Conservation (phyloP, 192 early-diverging fungal species). For the Backusella liffmaniae region DNA sequence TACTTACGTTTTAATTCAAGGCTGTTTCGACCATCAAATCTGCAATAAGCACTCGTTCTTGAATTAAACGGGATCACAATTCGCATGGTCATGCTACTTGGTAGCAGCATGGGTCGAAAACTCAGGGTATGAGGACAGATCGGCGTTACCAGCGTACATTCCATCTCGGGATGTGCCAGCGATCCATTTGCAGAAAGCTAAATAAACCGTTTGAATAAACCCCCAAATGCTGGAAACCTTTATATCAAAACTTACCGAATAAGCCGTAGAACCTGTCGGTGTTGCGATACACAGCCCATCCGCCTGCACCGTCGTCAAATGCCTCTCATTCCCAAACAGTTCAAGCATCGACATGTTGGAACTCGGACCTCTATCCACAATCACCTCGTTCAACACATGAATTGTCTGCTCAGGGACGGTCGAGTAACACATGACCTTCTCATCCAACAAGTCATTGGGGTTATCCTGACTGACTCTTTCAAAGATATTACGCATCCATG, state of each 20-base stretch:
- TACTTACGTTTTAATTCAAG: slow-evolving; percentile 81
- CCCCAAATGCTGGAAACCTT: too few species aligned
- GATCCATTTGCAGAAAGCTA: slow-evolving; percentile 87
- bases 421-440: slow-evolving; percentile 43
- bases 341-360: slow-evolving; percentile 87
- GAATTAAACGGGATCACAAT: slow-evolving; percentile 80
- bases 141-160: slow-evolving; percentile 85
- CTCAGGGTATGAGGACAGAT: slow-evolving; percentile 92
- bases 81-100: slow-evolving; percentile 83
- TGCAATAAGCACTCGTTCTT: slow-evolving; percentile 85
- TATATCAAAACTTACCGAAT: slow-evolving; percentile 50
- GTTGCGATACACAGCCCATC: slow-evolving; percentile 94
- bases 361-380: slow-evolving; percentile 90
- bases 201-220: too few species aligned
- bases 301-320: slow-evolving; percentile 93
- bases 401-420: slow-evolving; percentile 70
- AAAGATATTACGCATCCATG: slow-evolving; percentile 24
- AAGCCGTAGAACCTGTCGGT: slow-evolving; percentile 89
- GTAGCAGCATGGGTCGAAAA: slow-evolving; percentile 94
- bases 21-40: slow-evolving; percentile 90
- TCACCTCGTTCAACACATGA: slow-evolving; percentile 92
- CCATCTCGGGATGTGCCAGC: slow-evolving; percentile 90
- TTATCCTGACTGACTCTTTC: slow-evolving; percentile 13
- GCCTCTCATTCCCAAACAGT: slow-evolving; percentile 77
- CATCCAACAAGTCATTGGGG: slow-evolving; percentile 22